phyloP scores from a whole-genome alignment of 2,329 filamentous ascomycete genomes.

The Orbilia quercus region DNA sequence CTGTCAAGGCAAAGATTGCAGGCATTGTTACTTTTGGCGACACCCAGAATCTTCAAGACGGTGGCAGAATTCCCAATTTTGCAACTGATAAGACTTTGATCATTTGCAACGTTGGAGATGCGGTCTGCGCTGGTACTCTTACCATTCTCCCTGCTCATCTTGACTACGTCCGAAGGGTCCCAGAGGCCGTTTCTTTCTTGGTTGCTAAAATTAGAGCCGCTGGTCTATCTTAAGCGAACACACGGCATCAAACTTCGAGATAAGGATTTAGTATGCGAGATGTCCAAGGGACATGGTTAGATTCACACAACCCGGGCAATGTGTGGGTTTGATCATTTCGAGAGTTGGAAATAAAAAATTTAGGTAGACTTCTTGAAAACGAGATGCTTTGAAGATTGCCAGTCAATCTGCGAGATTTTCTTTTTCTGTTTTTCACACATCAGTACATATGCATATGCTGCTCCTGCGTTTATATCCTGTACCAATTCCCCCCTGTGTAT shows the following conservation, averaged over 20 bases:
- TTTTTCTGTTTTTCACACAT: conserved; percentile 17
- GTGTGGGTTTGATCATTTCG: conserved; percentile 14
- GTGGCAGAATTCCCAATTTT: conserved; percentile 63
- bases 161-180: conserved; percentile 61
- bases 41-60: conserved; percentile 65
- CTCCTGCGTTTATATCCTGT: conserved; percentile 32
- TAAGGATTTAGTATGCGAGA: neutral
- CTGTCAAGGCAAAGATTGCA: conserved; percentile 62
- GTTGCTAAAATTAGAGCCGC: conserved; percentile 35
- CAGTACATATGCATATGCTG: conserved; percentile 36
- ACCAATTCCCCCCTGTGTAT: conserved; percentile 36
- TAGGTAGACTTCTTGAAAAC: conserved; percentile 6
- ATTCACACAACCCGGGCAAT: conserved; percentile 40
- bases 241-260: neutral
- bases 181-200: conserved; percentile 47
- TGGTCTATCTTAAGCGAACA: conserved; percentile 16
- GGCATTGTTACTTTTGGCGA: conserved; percentile 64
- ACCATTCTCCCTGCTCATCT: conserved; percentile 63
- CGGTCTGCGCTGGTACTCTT: conserved; percentile 63
- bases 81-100: conserved; percentile 62
- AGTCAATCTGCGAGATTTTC: conserved; percentile 16
- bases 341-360: neutral
- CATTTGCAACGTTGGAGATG: conserved; percentile 63
- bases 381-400: conserved; percentile 16
- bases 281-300: conserved; percentile 21